Percentiles rank a stretch among this genome's conserved stretches.
Conservation (phyloP, 2,329 filamentous ascomycete genomes). For the Metarhizium brunneum region DNA sequence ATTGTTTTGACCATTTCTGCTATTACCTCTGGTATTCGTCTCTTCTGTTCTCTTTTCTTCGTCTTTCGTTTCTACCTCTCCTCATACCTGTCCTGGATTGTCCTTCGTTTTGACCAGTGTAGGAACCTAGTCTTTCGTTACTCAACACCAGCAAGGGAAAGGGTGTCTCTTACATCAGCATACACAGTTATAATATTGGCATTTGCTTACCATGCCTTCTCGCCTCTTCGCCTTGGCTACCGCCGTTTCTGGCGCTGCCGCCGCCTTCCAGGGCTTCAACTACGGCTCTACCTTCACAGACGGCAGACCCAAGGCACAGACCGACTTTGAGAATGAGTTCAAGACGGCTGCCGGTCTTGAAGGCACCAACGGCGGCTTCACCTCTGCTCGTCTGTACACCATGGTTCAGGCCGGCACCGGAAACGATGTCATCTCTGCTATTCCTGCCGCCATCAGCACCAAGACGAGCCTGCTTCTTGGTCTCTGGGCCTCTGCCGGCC, state of each 20-base stretch:
- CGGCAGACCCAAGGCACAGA: constrained; percentile 47
- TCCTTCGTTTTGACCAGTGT: background rate
- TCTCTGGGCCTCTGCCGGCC: constrained; percentile 69
- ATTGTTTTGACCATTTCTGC: no score
- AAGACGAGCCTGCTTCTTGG: constrained; percentile 73
- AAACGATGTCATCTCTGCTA: constrained; percentile 58
- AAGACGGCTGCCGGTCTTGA: constrained; percentile 52
- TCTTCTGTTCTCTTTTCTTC: background rate
- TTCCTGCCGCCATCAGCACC: constrained; percentile 74
- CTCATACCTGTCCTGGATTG: background rate
- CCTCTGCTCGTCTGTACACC: constrained; percentile 64
- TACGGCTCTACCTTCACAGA: constrained; percentile 56
- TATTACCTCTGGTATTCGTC: no score
- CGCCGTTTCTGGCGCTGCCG: constrained; percentile 24
- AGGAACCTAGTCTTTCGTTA: background rate
- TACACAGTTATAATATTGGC: background rate
- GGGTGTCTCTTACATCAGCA: background rate
- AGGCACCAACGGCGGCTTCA: constrained; percentile 55
- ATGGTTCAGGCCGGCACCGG: constrained; percentile 61
- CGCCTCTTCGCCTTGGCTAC: constrained; percentile 25
- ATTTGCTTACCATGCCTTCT: constrained; percentile 7
- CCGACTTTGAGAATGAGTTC: constrained; percentile 64
- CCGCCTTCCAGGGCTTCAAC: constrained; percentile 59
- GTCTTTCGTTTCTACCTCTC: background rate
- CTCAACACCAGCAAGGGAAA: background rate